phyloP scores from a whole-genome alignment of 345 rosid species.

The Melastoma malabathricum region DNA sequence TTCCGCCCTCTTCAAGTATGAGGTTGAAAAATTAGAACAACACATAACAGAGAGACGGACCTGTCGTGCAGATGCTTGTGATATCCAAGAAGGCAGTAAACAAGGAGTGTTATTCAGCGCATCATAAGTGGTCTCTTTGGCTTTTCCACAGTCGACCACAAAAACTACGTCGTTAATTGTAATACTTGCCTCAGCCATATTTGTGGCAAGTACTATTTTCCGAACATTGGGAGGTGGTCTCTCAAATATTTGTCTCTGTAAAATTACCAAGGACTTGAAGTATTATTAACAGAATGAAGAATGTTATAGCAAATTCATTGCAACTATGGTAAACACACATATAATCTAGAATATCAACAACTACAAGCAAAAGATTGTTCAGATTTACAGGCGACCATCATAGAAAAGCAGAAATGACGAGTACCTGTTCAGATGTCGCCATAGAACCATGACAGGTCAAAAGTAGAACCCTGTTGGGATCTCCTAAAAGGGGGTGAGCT shows the following conservation, averaged over 20 bases:
- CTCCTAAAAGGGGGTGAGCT: constrained; percentile 95
- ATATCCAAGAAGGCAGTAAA: constrained; percentile 93
- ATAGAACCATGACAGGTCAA: constrained; percentile 93
- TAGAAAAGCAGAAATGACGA: too few relatives aligned
- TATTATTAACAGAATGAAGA: constrained; percentile 1
- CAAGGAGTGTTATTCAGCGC: constrained; percentile 99
- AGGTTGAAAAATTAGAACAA: too few relatives aligned
- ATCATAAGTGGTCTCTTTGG: constrained; percentile 98
- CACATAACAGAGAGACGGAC: constrained; percentile 25
- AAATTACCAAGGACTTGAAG: neutral
- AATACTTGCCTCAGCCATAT: constrained; percentile 98
- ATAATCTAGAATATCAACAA: too few relatives aligned
- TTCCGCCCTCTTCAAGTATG: neutral
- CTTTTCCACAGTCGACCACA: constrained; percentile 97
- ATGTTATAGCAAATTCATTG: neutral
- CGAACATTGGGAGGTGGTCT: constrained; percentile 67
- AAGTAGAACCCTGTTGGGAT: constrained; percentile 88
- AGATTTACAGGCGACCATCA: too few relatives aligned
- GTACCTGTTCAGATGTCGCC: constrained; percentile 99
- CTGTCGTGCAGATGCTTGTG: constrained; percentile 89
- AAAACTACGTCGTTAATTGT: constrained; percentile 90
- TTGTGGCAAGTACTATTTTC: constrained; percentile 87
- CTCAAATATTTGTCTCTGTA: constrained; percentile 84
- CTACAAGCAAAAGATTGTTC: too few relatives aligned
- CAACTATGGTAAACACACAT: neutral